These are phyloP conservation scores for Allium sativum DNA, from an alignment of 106 monocot species.

Conservation along the genomic window DNA sequence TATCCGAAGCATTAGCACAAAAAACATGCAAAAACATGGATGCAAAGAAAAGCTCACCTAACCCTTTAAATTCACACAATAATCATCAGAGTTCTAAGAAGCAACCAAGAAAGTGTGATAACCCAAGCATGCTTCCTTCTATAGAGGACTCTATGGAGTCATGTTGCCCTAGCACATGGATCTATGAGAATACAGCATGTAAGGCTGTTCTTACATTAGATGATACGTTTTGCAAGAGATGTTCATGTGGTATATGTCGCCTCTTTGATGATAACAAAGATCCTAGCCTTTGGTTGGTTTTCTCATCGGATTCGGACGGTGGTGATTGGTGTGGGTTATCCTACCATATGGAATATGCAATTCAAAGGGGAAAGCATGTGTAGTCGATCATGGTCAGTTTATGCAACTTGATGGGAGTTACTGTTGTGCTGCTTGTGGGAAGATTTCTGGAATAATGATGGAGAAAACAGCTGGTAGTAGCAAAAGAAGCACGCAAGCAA, in stretches of 20 bases:
- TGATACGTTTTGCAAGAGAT: constrained; percentile 76
- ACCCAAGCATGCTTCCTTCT: too few species aligned
- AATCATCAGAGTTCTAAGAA: too few species aligned
- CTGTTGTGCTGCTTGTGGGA: constrained; percentile 83
- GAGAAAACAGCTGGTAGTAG: constrained; percentile 13
- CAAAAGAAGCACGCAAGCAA: too few species aligned
- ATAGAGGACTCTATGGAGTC: too few species aligned
- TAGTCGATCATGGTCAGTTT: constrained; percentile 36
- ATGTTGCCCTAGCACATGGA: constrained; percentile 10
- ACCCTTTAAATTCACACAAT: too few species aligned
- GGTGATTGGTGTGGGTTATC: constrained; percentile 33
- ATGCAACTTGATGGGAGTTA: constrained; percentile 73
- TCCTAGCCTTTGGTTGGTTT: constrained; percentile 91
- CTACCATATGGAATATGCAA: constrained; percentile 82
- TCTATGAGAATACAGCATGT: constrained; percentile 76
- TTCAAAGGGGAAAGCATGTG: constrained; percentile 67
- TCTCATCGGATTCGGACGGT: constrained; percentile 48
- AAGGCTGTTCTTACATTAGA: constrained; percentile 37
- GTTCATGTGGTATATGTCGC: constrained; percentile 90
- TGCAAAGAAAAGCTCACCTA: too few species aligned
- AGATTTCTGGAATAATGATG: constrained; percentile 71
- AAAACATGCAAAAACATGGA: too few species aligned
- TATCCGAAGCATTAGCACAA: too few species aligned
- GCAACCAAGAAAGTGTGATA: too few species aligned
- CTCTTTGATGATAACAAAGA: constrained; percentile 95